Evolutionary conservation across 192 early-diverging fungal genomes (phyloP).

Genomic region (Dispira parvispora): DNA sequence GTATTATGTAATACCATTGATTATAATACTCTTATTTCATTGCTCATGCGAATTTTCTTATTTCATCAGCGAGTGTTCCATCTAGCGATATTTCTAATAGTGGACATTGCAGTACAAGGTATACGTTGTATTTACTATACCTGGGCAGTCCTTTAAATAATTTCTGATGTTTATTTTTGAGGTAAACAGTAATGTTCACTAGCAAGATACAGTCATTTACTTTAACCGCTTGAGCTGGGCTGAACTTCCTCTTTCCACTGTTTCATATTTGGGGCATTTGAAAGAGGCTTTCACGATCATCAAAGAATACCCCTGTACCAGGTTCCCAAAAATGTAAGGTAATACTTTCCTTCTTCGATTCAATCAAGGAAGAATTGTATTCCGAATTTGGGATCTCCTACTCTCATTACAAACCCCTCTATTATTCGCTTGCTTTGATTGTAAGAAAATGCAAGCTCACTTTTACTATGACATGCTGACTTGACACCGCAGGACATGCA

Average conservation of each 20-base stretch:
- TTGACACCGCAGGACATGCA: too few species aligned
- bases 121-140: neutral
- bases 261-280: neutral
- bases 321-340: too few species aligned
- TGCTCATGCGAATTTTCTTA: too few species aligned
- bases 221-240: neutral
- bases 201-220: neutral
- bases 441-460: too few species aligned
- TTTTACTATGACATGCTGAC: too few species aligned
- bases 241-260: neutral
- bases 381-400: too few species aligned
- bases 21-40: too few species aligned
- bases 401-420: too few species aligned
- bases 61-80: neutral
- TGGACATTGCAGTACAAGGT: neutral
- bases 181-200: neutral
- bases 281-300: neutral
- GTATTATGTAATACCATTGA: too few species aligned
- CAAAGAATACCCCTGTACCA: neutral
- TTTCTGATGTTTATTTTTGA: neutral
- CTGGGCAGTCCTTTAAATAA: neutral
- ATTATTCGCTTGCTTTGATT: too few species aligned
- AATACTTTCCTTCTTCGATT: too few species aligned
- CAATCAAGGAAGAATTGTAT: too few species aligned
- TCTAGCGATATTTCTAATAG: neutral